Conservation (phyloP, 1,139 yeast species). For the Lodderomyces oxycetoniae region DNA sequence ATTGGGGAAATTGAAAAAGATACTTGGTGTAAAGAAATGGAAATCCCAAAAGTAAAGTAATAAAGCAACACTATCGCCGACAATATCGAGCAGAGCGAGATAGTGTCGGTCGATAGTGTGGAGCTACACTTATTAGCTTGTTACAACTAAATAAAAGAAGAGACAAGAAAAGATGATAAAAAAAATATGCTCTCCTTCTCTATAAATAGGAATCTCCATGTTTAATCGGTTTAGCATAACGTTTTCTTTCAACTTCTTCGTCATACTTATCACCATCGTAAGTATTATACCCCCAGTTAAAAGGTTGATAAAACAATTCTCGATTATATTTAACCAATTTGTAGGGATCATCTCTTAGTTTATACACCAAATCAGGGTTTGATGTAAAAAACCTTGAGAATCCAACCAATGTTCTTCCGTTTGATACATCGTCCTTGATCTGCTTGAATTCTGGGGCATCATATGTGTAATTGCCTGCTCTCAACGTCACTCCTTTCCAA, state of each 20-base stretch:
- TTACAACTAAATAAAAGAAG: too few species aligned
- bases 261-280: conserved; percentile 13
- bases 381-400: conserved; percentile 46
- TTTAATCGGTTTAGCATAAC: conserved; percentile 11
- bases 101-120: too few species aligned
- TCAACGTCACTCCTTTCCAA: conserved; percentile 47
- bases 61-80: too few species aligned
- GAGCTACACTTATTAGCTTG: too few species aligned
- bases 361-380: conserved; percentile 49
- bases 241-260: conserved; percentile 17
- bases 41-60: too few species aligned
- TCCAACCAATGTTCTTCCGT: conserved; percentile 40
- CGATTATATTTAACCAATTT: conserved; percentile 32
- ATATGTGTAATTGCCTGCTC: conserved; percentile 43
- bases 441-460: conserved; percentile 21
- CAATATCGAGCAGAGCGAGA: too few species aligned
- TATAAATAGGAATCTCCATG: conserved; percentile 8
- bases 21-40: conserved; percentile 2
- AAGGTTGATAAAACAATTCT: conserved; percentile 18
- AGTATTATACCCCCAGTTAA: conserved; percentile 27
- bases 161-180: too few species aligned
- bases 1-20: background rate
- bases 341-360: conserved; percentile 37
- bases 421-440: conserved; percentile 22
- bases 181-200: too few species aligned